phyloP scores from a whole-genome alignment of 2,329 filamentous ascomycete genomes.

The Alternaria incomplexa region DNA sequence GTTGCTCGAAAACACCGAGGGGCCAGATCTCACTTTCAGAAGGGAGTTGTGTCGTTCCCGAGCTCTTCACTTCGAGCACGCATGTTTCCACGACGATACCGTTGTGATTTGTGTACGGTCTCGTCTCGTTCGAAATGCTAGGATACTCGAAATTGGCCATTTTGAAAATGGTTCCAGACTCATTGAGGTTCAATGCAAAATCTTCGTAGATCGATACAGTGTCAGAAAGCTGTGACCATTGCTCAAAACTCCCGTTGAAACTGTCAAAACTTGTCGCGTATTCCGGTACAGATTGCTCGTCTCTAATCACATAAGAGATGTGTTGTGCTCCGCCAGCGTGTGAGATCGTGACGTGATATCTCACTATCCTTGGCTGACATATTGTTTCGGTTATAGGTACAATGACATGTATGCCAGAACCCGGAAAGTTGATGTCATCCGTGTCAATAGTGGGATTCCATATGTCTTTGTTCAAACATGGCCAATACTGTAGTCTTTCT shows the following conservation, averaged over 20 bases:
- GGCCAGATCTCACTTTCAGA: too few species aligned
- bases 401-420: background rate
- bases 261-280: accelerated
- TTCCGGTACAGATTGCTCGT: background rate
- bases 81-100: background rate
- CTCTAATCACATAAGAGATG: background rate
- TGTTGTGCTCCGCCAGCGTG: background rate
- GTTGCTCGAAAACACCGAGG: background rate
- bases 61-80: background rate
- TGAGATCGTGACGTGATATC: background rate
- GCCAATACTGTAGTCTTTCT: background rate
- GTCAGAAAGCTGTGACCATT: background rate
- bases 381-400: background rate
- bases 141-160: background rate
- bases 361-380: accelerated
- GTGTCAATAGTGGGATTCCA: too few species aligned
- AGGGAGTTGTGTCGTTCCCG: too few species aligned
- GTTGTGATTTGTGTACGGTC: background rate
- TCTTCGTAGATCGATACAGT: accelerated
- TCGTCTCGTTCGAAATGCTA: background rate
- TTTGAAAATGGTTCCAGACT: accelerated
- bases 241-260: background rate
- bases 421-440: too few species aligned
- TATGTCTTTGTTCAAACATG: background rate
- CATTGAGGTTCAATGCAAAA: accelerated